Evolutionary conservation across 2,329 filamentous ascomycete species (phyloP).

Genomic region (Beauveria scarabaeidicola): DNA sequence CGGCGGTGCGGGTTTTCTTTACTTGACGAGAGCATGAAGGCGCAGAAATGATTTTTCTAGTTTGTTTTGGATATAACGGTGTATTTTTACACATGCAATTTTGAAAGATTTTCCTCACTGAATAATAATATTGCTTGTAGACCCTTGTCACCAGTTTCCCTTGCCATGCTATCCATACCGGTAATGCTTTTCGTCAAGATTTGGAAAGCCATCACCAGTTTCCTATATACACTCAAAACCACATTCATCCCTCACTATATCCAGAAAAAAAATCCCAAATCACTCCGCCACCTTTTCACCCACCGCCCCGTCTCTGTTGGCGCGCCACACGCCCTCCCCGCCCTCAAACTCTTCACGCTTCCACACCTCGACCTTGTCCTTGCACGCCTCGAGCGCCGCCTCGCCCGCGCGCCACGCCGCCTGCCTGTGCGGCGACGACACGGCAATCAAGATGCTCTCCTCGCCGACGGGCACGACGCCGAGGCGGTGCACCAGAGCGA

Average conservation of each 20-base stretch:
- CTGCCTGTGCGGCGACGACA: constrained; percentile 73
- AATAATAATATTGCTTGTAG: not conserved
- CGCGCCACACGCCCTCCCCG: constrained; percentile 75
- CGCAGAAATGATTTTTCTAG: not conserved
- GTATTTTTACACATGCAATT: not conserved
- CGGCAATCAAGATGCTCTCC: constrained; percentile 84
- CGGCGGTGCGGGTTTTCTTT: not conserved
- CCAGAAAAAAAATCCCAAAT: not conserved
- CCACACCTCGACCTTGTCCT: constrained; percentile 87
- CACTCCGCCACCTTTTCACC: constrained; percentile 37
- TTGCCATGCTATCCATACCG: too few species aligned
- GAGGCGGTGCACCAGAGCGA: constrained; percentile 77
- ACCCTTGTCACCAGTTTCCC: too few species aligned
- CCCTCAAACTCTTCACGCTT: constrained; percentile 82
- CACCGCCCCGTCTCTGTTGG: constrained; percentile 66
- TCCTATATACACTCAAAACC: too few species aligned
- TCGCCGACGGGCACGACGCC: constrained; percentile 83
- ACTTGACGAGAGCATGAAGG: not conserved
- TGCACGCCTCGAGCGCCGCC: constrained; percentile 80
- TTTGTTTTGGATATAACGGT: not conserved
- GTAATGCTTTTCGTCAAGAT: too few species aligned
- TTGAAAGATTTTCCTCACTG: not conserved
- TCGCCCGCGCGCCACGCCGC: constrained; percentile 84
- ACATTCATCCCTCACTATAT: too few species aligned
- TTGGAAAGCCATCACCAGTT: too few species aligned